These are phyloP conservation scores for Vigna reflexopilosa DNA, from an alignment of 306 rosid species.

Conservation along the genomic window DNA sequence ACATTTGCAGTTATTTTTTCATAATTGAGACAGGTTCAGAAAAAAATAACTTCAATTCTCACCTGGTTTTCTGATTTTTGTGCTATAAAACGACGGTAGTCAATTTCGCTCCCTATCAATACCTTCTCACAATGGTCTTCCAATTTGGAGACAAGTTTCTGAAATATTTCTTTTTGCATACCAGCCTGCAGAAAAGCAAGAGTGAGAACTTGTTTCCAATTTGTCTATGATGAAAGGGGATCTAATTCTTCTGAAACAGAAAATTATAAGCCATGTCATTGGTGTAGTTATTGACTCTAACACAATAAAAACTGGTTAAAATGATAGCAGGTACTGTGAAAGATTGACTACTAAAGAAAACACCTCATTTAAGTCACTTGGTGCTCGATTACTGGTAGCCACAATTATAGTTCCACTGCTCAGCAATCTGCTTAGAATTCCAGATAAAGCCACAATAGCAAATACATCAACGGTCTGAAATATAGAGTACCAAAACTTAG, in stretches of 20 bases:
- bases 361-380: constrained; percentile 89
- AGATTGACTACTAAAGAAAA: constrained; percentile 29
- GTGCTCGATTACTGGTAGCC: constrained; percentile 97
- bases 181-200: constrained; percentile 67
- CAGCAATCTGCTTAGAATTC: constrained; percentile 94
- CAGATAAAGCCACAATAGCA: constrained; percentile 99
- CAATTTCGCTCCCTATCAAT: constrained; percentile 85
- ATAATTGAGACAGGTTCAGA: constrained; percentile 30
- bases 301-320: constrained; percentile 17
- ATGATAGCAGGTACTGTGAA: not conserved
- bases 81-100: constrained; percentile 86
- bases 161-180: constrained; percentile 84
- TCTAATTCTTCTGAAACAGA: constrained; percentile 38
- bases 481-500: constrained; percentile 50
- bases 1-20: constrained; percentile 12
- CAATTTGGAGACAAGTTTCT: constrained; percentile 73
- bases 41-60: constrained; percentile 38
- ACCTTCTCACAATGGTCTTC: constrained; percentile 75
- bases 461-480: constrained; percentile 99
- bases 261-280: constrained; percentile 30
- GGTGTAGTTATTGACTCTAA: constrained; percentile 19
- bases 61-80: constrained; percentile 73
- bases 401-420: constrained; percentile 89
- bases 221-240: not conserved
- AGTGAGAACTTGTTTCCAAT: constrained; percentile 16